These are phyloP conservation scores for Cutaneotrichosporon sp. DNA, from an alignment of 1,284 basidiomycete genomes.

Conservation along the genomic window DNA sequence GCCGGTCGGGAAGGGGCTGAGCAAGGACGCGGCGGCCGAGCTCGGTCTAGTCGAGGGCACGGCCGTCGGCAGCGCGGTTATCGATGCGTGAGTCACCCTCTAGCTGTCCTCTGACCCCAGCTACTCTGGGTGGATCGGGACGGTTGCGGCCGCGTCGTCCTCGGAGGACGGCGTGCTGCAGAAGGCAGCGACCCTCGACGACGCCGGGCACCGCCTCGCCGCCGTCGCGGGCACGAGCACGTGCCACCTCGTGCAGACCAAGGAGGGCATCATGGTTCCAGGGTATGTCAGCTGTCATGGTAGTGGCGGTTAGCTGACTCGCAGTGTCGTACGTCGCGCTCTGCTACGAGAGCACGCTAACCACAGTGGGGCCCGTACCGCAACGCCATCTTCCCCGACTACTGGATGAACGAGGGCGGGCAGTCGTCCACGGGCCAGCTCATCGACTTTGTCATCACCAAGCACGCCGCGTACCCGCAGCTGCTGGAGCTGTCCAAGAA, in stretches of 20 bases:
- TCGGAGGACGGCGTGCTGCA: conserved; percentile 56
- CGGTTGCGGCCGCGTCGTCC: conserved; percentile 78
- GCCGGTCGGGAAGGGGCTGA: conserved; percentile 84
- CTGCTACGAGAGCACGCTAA: neutral
- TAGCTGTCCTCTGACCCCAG: conserved; percentile 51
- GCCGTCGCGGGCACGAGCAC: conserved; percentile 95
- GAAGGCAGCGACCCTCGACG: conserved; percentile 62
- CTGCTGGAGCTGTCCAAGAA: conserved; percentile 63
- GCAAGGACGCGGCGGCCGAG: conserved; percentile 74
- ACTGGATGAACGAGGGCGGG: conserved; percentile 99
- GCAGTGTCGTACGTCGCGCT: conserved; percentile 31
- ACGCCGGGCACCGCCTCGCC: conserved; percentile 79
- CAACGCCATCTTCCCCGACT: conserved; percentile 75
- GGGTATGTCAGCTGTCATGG: conserved; percentile 56
- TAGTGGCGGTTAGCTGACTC: neutral
- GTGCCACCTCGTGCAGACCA: conserved; percentile 86
- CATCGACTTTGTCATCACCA: conserved; percentile 92
- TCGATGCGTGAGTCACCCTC: conserved; percentile 74
- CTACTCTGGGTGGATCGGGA: conserved; percentile 98
- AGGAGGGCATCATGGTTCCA: conserved; percentile 78
- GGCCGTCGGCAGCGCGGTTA: conserved; percentile 89
- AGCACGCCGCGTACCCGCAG: conserved; percentile 77
- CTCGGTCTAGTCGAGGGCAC: conserved; percentile 86
- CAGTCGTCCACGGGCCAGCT: conserved; percentile 98
- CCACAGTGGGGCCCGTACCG: conserved; percentile 88